Evolutionary conservation across 202 grass and related monocot genomes (phyloP).

Genomic region (Saccharum hybrid): DNA sequence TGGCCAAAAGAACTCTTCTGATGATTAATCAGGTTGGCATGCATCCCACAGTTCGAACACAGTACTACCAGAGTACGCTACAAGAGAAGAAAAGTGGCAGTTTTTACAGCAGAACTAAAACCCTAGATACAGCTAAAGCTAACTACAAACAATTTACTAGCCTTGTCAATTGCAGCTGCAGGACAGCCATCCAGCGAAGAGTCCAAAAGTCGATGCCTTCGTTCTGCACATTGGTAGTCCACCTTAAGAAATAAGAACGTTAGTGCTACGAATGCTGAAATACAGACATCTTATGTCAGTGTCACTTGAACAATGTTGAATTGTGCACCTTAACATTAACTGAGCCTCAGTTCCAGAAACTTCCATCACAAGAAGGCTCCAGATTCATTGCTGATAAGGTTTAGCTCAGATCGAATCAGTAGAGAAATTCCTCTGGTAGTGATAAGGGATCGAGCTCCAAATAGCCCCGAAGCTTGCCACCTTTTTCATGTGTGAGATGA

Average conservation of each 20-base stretch:
- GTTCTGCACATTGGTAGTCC: neutral
- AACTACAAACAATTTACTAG: constrained; percentile 21
- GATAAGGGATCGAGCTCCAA: constrained; percentile 78
- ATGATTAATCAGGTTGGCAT: constrained; percentile 12
- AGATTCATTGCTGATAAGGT: neutral
- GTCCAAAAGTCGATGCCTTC: constrained; percentile 19
- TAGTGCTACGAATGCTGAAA: constrained; percentile 40
- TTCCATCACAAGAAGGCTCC: constrained; percentile 26
- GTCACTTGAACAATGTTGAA: constrained; percentile 31
- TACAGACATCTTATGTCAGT: neutral
- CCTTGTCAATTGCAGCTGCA: neutral
- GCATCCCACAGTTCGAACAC: constrained; percentile 16
- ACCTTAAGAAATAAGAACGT: constrained; percentile 26
- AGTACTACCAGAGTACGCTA: constrained; percentile 25
- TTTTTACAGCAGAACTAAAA: constrained; percentile 44
- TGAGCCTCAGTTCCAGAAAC: constrained; percentile 20
- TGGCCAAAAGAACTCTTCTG: neutral
- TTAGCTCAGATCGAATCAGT: constrained; percentile 34
- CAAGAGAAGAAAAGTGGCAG: neutral
- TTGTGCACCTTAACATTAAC: constrained; percentile 14
- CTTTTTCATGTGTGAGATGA: constrained; percentile 67
- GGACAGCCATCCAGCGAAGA: constrained; percentile 23
- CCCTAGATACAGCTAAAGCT: constrained; percentile 40
- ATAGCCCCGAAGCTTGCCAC: constrained; percentile 63
- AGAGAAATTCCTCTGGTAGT: constrained; percentile 60